Evolutionary conservation across 2,329 filamentous ascomycete species (phyloP), one percentile per base, ranked within the genome.

Genomic region (Calonectria hongkongensis): DNA sequence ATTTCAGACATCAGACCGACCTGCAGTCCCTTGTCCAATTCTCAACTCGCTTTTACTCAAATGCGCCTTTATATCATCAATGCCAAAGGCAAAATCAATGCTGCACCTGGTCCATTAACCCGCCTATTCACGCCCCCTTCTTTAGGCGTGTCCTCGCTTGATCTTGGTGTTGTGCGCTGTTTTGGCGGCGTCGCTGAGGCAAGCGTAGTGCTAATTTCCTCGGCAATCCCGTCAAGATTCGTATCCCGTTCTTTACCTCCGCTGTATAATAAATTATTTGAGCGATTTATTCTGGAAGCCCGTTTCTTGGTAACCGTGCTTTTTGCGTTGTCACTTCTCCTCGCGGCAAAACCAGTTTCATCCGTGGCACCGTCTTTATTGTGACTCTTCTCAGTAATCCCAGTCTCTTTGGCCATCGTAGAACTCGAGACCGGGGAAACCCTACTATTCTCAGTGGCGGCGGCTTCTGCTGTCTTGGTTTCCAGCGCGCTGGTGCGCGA

Each of bases 391-490:
- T 41, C 54, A 10, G n/a, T 27, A 15, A 18, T 28, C 6, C 54
- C 54, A 18, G 54, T 60, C 18, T 60, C 54, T n/a, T 4, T 60
- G 3, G 36, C 33, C 33, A 60, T 60, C 10, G 62, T 54, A 27
- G 60, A 68, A 13, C 68, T 36, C 18, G 71, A 54, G 30, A 27
- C 48, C 15, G 48, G 64, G 8, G 64, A 66, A 27, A 54, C 10
- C 1, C 30, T 30, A 25, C 33, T 43, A 7, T 33, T 18, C 13
- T 13, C 4, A 18, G 25, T 43, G 25, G 16, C 2, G 27, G 15
- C 4, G 21, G 45, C 28, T 27, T 27, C n/a, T 18, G 45, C 45
- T 18, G 43, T 7, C n/a, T 25, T 15, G 15, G 65, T 60, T 39
- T 58, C 39, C 12, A 36, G n/a, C 13, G 51, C 65, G 18, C 36